Evolutionary conservation across 78 protist genomes (phyloP).

Genomic region (Dictyostelium intermedium): DNA sequence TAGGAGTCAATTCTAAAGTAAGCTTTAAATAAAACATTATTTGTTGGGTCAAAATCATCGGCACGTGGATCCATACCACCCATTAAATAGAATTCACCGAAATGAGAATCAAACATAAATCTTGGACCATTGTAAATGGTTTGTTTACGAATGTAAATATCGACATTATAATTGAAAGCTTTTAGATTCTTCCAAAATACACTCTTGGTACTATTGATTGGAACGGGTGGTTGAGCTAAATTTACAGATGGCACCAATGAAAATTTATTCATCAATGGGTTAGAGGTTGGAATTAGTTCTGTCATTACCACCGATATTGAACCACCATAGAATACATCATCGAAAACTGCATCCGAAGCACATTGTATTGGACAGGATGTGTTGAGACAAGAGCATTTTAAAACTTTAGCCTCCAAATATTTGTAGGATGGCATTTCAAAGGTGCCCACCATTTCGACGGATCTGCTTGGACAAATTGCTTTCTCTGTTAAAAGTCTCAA

Average conservation of each 20-base stretch:
- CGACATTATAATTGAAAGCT: neutral
- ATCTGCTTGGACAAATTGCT: slow-evolving; percentile 37
- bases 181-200: slow-evolving; percentile 12
- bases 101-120: slow-evolving; percentile 34
- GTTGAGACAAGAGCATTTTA: neutral
- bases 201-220: neutral
- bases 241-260: slow-evolving; percentile 23
- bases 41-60: neutral
- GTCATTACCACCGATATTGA: neutral
- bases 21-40: slow-evolving; percentile 8
- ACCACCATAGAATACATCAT: neutral
- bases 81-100: neutral
- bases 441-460: neutral
- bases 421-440: slow-evolving; percentile 16
- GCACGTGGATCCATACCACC: neutral
- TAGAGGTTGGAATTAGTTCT: slow-evolving; percentile 11
- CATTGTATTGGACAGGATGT: neutral
- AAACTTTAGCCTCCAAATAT: slow-evolving; percentile 19
- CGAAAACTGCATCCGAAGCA: slow-evolving; percentile 2
- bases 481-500: neutral
- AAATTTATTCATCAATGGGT: neutral
- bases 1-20: slow-evolving; percentile 40
- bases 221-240: slow-evolving; percentile 16
- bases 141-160: neutral
- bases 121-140: slow-evolving; percentile 65